Evolutionary conservation across 371 early-diverging fungal genomes (phyloP).

Genomic region (Mucor plumbeus): DNA sequence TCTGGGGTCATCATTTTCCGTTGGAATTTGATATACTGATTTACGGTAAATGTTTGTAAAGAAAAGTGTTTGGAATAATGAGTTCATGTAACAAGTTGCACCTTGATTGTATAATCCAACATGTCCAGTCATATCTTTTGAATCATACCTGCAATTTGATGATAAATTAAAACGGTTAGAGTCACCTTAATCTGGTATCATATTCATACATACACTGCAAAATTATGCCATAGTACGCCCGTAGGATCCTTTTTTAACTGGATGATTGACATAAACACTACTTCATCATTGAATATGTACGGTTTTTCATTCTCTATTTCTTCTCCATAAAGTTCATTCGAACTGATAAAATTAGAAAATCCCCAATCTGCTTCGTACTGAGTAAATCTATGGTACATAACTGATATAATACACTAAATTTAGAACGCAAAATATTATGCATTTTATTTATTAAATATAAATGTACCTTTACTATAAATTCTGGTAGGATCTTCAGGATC

Average conservation of each 20-base stretch:
- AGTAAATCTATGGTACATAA: conserved; percentile 76
- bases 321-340: conserved; percentile 36
- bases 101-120: conserved; percentile 98
- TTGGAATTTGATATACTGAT: conserved; percentile 90
- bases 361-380: conserved; percentile 62
- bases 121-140: conserved; percentile 88
- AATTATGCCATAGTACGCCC: conserved; percentile 94
- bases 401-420: neutral
- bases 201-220: conserved; percentile 67
- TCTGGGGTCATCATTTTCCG: conserved; percentile 82
- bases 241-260: conserved; percentile 84
- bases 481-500: conserved; percentile 71
- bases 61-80: conserved; percentile 96
- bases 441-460: too few species aligned
- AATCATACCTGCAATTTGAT: conserved; percentile 68
- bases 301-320: conserved; percentile 33
- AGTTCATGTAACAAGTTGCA: conserved; percentile 99
- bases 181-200: neutral
- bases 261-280: conserved; percentile 72
- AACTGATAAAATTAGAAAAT: conserved; percentile 18
- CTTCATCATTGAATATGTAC: conserved; percentile 65
- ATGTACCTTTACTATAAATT: conserved; percentile 36
- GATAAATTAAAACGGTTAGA: neutral
- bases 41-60: conserved; percentile 94
- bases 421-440: too few species aligned